These are phyloP conservation scores for Acer campestre DNA, from an alignment of 345 rosid genomes.

Conservation along the genomic window DNA sequence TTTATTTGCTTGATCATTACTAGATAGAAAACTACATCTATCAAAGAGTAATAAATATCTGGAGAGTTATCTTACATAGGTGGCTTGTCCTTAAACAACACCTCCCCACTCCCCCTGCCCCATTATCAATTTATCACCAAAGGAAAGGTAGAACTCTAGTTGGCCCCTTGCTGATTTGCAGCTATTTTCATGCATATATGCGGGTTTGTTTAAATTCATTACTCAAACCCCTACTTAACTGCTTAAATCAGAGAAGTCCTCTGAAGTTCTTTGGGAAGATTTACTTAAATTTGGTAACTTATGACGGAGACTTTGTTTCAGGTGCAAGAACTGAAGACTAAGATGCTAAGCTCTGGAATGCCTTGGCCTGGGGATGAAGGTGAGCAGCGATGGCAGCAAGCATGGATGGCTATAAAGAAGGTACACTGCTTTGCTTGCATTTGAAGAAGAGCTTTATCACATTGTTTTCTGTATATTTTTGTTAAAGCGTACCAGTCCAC, in stretches of 20 bases:
- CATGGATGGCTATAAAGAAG: constrained; percentile 97
- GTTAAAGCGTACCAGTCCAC: not conserved
- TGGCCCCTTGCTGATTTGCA: not conserved
- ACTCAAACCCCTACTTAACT: not conserved
- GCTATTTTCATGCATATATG: not conserved
- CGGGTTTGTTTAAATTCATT: not conserved
- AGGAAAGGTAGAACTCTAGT: not conserved
- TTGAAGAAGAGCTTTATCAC: too few relatives aligned
- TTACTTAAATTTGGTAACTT: constrained; percentile 1
- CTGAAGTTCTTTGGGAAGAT: not conserved
- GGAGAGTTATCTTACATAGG: not conserved
- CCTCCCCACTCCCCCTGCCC: not conserved
- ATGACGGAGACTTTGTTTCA: constrained; percentile 31
- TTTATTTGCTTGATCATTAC: constrained; percentile 1
- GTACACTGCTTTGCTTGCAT: constrained; percentile 32
- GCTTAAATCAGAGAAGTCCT: not conserved
- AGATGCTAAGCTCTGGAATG: constrained; percentile 85
- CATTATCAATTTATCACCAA: not conserved
- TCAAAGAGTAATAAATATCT: not conserved
- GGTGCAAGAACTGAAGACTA: constrained; percentile 85
- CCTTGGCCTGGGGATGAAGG: constrained; percentile 99
- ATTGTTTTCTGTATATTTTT: not conserved
- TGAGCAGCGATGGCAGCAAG: constrained; percentile 88
- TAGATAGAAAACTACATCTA: not conserved
- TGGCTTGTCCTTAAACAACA: not conserved